Conservation (phyloP, 176 grass and related monocot species). For the Musa schizocarpa region DNA sequence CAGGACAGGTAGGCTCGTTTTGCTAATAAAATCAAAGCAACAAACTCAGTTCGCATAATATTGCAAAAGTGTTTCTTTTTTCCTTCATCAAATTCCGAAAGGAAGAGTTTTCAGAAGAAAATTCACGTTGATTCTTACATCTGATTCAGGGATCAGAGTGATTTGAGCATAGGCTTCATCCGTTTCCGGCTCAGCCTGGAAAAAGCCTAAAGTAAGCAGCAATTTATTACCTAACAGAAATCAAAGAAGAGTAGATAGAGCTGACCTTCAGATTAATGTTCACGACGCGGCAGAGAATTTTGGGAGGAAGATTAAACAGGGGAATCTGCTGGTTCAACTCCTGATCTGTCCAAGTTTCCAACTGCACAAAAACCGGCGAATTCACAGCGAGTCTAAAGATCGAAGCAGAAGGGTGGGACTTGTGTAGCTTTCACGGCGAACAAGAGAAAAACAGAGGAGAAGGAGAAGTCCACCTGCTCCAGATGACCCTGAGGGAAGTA, state of each 20-base stretch:
- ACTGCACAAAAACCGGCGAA: not conserved
- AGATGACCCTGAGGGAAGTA: conserved; percentile 96
- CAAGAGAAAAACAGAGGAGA: conserved; percentile 22
- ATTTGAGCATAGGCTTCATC: not conserved
- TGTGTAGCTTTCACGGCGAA: not conserved
- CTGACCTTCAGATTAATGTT: conserved; percentile 77
- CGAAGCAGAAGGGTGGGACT: not conserved
- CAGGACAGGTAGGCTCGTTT: not conserved
- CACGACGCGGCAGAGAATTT: conserved; percentile 78
- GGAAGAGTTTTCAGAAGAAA: not conserved
- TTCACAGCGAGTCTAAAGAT: not conserved
- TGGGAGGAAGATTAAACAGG: conserved; percentile 71
- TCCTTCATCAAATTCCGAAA: not conserved
- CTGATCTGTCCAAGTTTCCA: conserved; percentile 92
- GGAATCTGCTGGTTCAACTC: conserved; percentile 54
- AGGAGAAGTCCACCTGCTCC: conserved; percentile 49
- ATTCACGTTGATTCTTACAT: not conserved
- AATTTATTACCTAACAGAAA: not conserved
- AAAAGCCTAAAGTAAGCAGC: not conserved
- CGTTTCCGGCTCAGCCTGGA: not conserved
- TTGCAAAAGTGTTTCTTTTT: not conserved
- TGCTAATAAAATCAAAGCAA: not conserved
- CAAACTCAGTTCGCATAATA: not conserved
- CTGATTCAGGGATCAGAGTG: not conserved
- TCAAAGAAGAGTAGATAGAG: not conserved